Base-by-base conservation (phyloP, 192 early-diverging fungal genomes). In the Helicostylum pulchrum region DNA sequence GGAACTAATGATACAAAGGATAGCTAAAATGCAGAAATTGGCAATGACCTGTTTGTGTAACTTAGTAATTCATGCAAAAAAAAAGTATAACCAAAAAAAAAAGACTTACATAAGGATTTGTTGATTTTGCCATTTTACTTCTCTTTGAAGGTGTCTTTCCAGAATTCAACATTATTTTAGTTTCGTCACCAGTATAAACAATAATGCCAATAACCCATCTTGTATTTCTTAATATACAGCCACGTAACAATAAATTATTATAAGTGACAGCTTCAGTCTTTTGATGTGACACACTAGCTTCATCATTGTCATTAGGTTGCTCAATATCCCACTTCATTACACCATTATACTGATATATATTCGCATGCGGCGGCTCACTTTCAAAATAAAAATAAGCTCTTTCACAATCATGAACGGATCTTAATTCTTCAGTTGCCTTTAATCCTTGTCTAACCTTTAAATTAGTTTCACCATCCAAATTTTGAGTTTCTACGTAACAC, bases 381-480 rank as follows among this genome's bases (percentile, higher is more conserved):
- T 94, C 91, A 12, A 98, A 78, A 31, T 78, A 76, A 64, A 91
- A 93, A 26, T 64, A 58, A 19, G 84, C 80, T 6, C 72, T 48
- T 11, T 83, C 85, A 49, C 87, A 80, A 53, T 85, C 90, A 14
- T 72, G 77, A 9, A 86, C 77, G n/a, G 77, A 77, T 30, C 64
- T 54, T 32, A 92, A 42, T 47, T 79, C 81, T 14, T 73, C 65
- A 6, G 90, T 94, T 6, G 87, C 81, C 0, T 77, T 68, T 56
- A 89, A 50, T 0, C 87, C 83, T 34, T 86, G 79, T 53, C 92
- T 86, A 32, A 93, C 85, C 75, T 99, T 99, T 30, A 99, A 78
- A 67, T 97, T 99, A 7, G 97, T 99, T 72, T 99, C 97, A 62
- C 97, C 97, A 62, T 99, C 97, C 53, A 99, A 80, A 62, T 97